Evolutionary conservation across 345 rosid genomes (phyloP).

Genomic region (Psidium guajava): DNA sequence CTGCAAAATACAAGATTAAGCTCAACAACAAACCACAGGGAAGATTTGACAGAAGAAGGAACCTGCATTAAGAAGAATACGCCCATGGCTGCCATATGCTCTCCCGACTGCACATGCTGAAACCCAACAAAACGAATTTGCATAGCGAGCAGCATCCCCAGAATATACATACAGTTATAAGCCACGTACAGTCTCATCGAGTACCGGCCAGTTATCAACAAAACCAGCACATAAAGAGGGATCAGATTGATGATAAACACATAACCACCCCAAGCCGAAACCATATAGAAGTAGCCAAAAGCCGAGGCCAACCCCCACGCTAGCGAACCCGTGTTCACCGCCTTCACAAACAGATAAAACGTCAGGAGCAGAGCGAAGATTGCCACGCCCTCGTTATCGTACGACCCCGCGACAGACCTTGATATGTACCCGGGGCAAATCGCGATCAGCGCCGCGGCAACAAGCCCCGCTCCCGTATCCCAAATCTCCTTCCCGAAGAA

Average conservation of each 20-base stretch:
- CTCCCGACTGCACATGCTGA: constrained; percentile 99
- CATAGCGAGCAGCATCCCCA: constrained; percentile 99
- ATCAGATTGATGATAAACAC: constrained; percentile 91
- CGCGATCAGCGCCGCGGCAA: constrained; percentile 84
- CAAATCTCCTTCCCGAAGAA: constrained; percentile 97
- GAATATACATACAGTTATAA: constrained; percentile 77
- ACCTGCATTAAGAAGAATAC: constrained; percentile 98
- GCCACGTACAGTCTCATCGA: constrained; percentile 92
- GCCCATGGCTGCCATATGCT: constrained; percentile 99
- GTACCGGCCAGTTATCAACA: constrained; percentile 86
- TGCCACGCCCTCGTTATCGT: constrained; percentile 93
- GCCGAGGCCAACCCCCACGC: constrained; percentile 94
- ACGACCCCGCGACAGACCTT: constrained; percentile 91
- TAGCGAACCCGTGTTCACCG: constrained; percentile 84
- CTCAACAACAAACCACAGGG: not conserved
- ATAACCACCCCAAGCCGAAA: constrained; percentile 99
- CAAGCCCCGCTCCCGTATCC: constrained; percentile 93
- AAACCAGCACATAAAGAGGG: constrained; percentile 91
- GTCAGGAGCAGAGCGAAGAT: constrained; percentile 85
- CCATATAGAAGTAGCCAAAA: constrained; percentile 95
- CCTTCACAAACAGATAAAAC: constrained; percentile 82
- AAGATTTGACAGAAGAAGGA: not conserved
- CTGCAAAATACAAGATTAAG: not conserved
- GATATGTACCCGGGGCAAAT: constrained; percentile 98
- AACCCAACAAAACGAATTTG: constrained; percentile 97